Conservation (phyloP, 805 yeast species). For the Teunomyces barrocoloradensis region DNA sequence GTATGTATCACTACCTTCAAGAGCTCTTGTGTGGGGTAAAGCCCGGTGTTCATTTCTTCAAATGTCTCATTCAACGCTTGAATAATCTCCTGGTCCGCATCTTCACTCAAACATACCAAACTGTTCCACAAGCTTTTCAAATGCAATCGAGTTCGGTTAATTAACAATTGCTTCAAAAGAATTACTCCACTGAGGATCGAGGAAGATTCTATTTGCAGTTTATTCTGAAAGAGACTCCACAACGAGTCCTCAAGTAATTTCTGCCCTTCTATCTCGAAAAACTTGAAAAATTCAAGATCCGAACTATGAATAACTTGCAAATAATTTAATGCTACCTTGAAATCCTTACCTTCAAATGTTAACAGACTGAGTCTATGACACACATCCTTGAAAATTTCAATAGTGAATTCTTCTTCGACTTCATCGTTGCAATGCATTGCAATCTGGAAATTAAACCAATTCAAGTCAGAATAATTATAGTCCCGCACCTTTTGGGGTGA, state of each 20-base stretch:
- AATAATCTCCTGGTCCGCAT: constrained; percentile 16
- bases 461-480: constrained; percentile 31
- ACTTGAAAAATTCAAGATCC: constrained; percentile 12
- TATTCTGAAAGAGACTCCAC: constrained; percentile 12
- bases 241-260: constrained; percentile 14
- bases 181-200: constrained; percentile 30
- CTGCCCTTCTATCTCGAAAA: constrained; percentile 15
- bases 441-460: constrained; percentile 41
- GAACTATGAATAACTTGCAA: constrained; percentile 15
- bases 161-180: constrained; percentile 34
- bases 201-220: constrained; percentile 6
- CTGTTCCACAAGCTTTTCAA: constrained; percentile 22
- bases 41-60: constrained; percentile 29
- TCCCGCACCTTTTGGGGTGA: constrained; percentile 35
- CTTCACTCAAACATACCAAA: constrained; percentile 19
- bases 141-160: constrained; percentile 21
- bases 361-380: constrained; percentile 12
- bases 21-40: constrained; percentile 21
- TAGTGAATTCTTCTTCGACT: constrained; percentile 10
- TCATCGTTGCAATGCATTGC: constrained; percentile 16
- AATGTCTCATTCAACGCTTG: constrained; percentile 28
- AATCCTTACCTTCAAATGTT: constrained; percentile 10
- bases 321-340: constrained; percentile 13
- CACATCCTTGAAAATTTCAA: constrained; percentile 16
- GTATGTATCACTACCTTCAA: constrained; percentile 14